Evolutionary conservation across 2,329 filamentous ascomycete species (phyloP), one percentile per base, ranked within the genome.

Genomic region (Byssothecium circinans): DNA sequence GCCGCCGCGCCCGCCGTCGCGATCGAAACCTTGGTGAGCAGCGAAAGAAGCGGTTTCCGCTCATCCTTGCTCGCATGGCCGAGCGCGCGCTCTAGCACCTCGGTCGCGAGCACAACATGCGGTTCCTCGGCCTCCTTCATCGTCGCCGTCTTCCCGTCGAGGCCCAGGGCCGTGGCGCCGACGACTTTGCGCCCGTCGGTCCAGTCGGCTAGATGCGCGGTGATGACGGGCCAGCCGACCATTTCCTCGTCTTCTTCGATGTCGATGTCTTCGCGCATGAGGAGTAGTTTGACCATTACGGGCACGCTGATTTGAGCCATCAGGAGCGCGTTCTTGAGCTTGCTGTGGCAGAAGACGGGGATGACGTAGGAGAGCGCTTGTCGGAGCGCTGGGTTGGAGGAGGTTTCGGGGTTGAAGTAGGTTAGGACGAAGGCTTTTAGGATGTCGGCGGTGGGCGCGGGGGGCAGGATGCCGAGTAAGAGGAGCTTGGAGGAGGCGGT

Each of bases 321-420:
- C 27, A 90, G 80, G 22, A 87, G 81, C 54, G 94, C 91, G 62
- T 96, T 96, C 54, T 89, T 87, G 3, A 85, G 71, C 2, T 89
- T 82, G 7, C 88, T 91, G 71, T 92, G 95, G 70, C 89, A 94
- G 75, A 95, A 97, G 0, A 96, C 91, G 0, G 92, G 92, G 29
- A 97, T 76, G 78, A 96, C 96, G 71, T 97, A 97, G 56, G 89
- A 90, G 44, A 97, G 78, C 0, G 89, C 87, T 70, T 97, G 92
- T 18, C 91, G 80, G 6, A 96, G 84, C 8, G 85, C 85, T 57
- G 92, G 87, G 65, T 96, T 96, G 22, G 81, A 79, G 1, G 83
- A 81, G 3, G 88, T 94, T 4, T 88, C 83, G 0, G 92, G 91
- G 62, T 95, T 87, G 70, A 97, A 97, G 74, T 95, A 97, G 8